A percentile compares a stretch with the other conserved stretches of the same genome.
Conservation (phyloP, 169 alveolate species). For the Cryptosporidium sp. region DNA sequence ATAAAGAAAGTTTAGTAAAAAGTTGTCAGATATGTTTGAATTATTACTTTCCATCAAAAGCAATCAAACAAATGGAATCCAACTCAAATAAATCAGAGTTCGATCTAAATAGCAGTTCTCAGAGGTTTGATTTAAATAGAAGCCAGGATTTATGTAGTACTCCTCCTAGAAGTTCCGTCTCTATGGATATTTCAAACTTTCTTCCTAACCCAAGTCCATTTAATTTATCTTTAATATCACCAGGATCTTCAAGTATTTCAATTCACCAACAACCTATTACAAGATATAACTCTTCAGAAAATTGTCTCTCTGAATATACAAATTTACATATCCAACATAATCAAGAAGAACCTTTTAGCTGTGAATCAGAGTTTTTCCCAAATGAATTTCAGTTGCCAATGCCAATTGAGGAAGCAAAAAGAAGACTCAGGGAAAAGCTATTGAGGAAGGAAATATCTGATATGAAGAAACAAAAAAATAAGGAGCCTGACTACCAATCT, state of each 20-base stretch:
- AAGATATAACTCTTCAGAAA: slow-evolving; percentile 36
- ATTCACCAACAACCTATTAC: not conserved
- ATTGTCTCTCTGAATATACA: slow-evolving; percentile 10
- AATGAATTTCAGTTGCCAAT: slow-evolving; percentile 38
- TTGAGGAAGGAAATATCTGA: slow-evolving; percentile 17
- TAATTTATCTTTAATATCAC: slow-evolving; percentile 3
- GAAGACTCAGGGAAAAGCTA: slow-evolving; percentile 42
- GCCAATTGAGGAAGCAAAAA: slow-evolving; percentile 63
- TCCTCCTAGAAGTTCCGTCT: slow-evolving; percentile 23
- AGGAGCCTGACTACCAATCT: not conserved
- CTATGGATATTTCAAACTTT: not conserved
- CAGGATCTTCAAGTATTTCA: not conserved
- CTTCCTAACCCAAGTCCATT: slow-evolving; percentile 72
- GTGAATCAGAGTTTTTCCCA: slow-evolving; percentile 64
- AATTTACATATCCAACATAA: not conserved
- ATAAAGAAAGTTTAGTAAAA: slow-evolving; percentile 20
- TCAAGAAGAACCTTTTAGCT: not conserved
- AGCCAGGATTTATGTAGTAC: not conserved
- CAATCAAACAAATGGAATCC: slow-evolving; percentile 23
- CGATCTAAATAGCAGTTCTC: not conserved
- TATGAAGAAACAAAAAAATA: not conserved
- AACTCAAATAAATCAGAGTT: not conserved
- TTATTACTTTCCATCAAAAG: slow-evolving; percentile 67
- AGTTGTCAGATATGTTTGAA: slow-evolving; percentile 70
- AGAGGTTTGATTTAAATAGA: not conserved